Evolutionary conservation across 345 rosid species (phyloP).

Genomic region (Boechera retrofracta): DNA sequence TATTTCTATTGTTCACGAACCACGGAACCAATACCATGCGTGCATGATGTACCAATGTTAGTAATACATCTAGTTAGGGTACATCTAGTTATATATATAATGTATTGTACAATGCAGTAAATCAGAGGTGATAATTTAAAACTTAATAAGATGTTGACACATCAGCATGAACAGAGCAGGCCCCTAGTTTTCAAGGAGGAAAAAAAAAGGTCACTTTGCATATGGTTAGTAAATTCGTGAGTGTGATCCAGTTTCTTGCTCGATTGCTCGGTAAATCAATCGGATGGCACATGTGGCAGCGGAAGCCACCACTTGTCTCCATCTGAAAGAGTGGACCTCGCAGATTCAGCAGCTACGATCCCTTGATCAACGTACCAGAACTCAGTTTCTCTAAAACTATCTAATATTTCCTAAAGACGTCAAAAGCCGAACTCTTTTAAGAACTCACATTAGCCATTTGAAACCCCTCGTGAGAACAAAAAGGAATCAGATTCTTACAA

Average conservation of each 20-base stretch:
- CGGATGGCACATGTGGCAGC: slow-evolving; percentile 84
- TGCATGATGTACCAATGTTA: too few species aligned
- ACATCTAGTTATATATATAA: too few species aligned
- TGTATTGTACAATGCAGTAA: too few species aligned
- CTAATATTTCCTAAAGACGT: slow-evolving; percentile 71
- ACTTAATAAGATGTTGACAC: too few species aligned
- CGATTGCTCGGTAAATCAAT: slow-evolving; percentile 72
- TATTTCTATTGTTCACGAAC: too few species aligned
- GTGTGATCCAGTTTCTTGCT: slow-evolving; percentile 78
- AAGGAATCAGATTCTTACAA: slow-evolving; percentile 59
- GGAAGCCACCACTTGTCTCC: slow-evolving; percentile 99
- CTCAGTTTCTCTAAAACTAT: slow-evolving; percentile 72
- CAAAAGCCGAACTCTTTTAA: neutral
- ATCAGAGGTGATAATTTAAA: too few species aligned
- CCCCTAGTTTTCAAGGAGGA: too few species aligned
- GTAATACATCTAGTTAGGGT: too few species aligned
- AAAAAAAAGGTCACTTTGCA: too few species aligned
- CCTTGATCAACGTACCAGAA: slow-evolving; percentile 99
- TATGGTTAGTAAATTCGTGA: slow-evolving; percentile 77
- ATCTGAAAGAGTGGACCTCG: slow-evolving; percentile 82
- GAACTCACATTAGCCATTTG: neutral
- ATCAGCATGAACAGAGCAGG: too few species aligned
- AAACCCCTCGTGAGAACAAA: neutral
- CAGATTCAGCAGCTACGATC: slow-evolving; percentile 66
- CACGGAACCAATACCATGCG: too few species aligned